These are phyloP conservation scores for Paramecium caudatum DNA, from an alignment of 73 alveolate genomes.

Conservation along the genomic window DNA sequence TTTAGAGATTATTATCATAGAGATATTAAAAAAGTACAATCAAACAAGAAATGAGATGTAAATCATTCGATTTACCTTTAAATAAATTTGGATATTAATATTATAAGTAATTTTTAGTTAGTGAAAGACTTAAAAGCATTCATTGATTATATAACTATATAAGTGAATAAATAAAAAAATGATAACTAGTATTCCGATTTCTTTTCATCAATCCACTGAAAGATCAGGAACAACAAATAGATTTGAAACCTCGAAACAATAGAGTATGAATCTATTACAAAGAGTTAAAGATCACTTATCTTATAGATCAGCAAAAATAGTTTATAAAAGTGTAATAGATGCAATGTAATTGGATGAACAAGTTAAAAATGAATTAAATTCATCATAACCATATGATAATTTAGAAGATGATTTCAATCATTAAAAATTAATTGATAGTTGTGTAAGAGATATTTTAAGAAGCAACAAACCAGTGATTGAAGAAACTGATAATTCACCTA, in stretches of 20 bases:
- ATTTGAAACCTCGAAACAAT: background rate
- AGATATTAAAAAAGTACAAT: background rate
- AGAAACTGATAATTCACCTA: slow-evolving; percentile 27
- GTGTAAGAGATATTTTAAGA: slow-evolving; percentile 53
- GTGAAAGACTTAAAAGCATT: slow-evolving; percentile 25
- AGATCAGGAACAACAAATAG: slow-evolving; percentile 24
- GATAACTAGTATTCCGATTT: slow-evolving; percentile 27
- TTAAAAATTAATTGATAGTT: slow-evolving; percentile 13
- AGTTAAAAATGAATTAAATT: slow-evolving; percentile 14
- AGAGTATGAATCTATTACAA: slow-evolving; percentile 23
- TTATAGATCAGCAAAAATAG: slow-evolving; percentile 1
- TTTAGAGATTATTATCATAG: background rate
- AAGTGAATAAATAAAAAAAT: background rate
- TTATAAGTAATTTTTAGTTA: background rate
- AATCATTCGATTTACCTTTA: background rate
- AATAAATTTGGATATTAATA: background rate
- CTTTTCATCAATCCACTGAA: slow-evolving; percentile 13
- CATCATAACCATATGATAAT: background rate
- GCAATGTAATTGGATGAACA: slow-evolving; percentile 13
- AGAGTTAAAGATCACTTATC: slow-evolving; percentile 42
- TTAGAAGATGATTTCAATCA: slow-evolving; percentile 30
- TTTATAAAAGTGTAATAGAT: background rate
- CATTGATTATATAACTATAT: background rate
- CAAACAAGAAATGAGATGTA: background rate
- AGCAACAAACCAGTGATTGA: background rate